Base-by-base conservation (phyloP, 768 basidiomycete genomes). In the Boletus rufocinnamomeus region DNA sequence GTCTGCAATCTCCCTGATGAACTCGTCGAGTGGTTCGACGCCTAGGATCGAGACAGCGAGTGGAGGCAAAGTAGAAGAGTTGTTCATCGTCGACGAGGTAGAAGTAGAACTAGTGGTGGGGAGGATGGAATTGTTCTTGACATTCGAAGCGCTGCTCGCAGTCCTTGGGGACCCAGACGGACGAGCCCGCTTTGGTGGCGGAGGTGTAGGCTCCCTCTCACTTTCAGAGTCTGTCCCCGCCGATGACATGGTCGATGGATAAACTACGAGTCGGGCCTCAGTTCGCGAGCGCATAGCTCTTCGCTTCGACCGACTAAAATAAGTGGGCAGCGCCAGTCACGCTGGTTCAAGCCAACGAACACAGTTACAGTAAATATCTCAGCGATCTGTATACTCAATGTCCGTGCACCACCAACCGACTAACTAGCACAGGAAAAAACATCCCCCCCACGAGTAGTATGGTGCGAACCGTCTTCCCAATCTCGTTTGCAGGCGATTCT, bases 21-120 rank as follows among this genome's bases (percentile, higher is more conserved):
- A 95, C 69, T 96, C 95, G 72, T 97, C 95, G 32, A 93, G 77
- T 2, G 94, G 94, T 69, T 95, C 94, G 50, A 93, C 87, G 53
- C 89, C 90, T 30, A 97, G 84, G 62, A 95, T 92, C 17, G 89
- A 91, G 43, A 87, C 78, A 2, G 88, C 88, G 41, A 91, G 82
- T 4, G 87, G 87, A 5, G 85, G 87, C 19, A 88, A 69, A 52
- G 59, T 63, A 32, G 69, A 53, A 40, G 60, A 34, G 44, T 65
- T 64, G 73, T 62, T 59, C 72, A 72, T 73, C 34, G 47, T 56
- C 32, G 71, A 58, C 32, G 62, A 34, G 44, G 59, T 48, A 50
- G 62, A 46, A 23, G 32, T 53, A 53, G 65, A 40, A 61, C 49
- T 54, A 19, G 50, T 55, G 37, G 58, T 52, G 25, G 57, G 52